phyloP scores from a whole-genome alignment of 2,329 filamentous ascomycete genomes.

The Hyphodiscus sp. region DNA sequence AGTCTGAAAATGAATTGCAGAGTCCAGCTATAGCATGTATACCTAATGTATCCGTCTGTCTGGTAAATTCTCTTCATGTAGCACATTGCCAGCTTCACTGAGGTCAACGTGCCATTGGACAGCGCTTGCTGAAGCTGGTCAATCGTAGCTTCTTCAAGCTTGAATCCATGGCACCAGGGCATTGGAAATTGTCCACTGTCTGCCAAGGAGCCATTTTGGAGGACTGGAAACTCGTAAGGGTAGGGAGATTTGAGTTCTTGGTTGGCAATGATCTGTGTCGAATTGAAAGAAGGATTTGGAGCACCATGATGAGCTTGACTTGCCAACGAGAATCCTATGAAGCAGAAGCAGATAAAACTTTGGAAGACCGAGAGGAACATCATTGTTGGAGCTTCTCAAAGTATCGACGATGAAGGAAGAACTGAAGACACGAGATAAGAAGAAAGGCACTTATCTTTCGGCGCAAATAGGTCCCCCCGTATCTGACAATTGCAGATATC shows the following conservation, averaged over 20 bases:
- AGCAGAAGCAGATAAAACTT: background rate
- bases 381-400: background rate
- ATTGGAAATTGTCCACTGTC: slow-evolving; percentile 52
- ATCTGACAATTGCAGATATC: background rate
- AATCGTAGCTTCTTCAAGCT: slow-evolving; percentile 63
- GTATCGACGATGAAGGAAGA: background rate
- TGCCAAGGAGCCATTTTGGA: slow-evolving; percentile 40
- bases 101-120: slow-evolving; percentile 46
- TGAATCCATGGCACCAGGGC: slow-evolving; percentile 51
- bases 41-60: slow-evolving; percentile 60
- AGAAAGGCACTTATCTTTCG: background rate
- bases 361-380: background rate
- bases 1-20: background rate
- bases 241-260: slow-evolving; percentile 64
- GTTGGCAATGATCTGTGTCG: slow-evolving; percentile 60
- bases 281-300: slow-evolving; percentile 34
- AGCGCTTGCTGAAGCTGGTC: slow-evolving; percentile 58
- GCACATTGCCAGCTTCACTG: slow-evolving; percentile 52
- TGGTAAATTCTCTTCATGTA: slow-evolving; percentile 56
- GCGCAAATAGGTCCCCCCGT: background rate
- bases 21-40: slow-evolving; percentile 1
- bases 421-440: background rate
- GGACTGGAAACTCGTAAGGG: slow-evolving; percentile 58
- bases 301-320: background rate
- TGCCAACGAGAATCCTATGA: background rate